Evolutionary conservation across 768 basidiomycete genomes (phyloP).

Genomic region (Calocybe indica): DNA sequence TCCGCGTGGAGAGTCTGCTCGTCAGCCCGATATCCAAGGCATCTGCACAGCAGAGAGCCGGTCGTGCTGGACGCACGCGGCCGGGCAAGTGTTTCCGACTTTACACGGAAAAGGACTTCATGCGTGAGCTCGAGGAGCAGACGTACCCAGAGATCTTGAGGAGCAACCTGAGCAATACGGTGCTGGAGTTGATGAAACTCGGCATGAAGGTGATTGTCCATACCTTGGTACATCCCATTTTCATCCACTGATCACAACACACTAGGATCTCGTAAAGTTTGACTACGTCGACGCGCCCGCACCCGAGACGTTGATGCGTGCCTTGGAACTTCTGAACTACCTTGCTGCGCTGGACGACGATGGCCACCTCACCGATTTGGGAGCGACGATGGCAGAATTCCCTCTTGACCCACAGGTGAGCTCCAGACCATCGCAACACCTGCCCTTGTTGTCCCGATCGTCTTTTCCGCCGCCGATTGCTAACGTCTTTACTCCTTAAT

Average conservation of each 20-base stretch:
- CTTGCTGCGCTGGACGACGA: conserved; percentile 92
- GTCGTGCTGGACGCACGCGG: conserved; percentile 91
- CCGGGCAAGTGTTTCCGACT: conserved; percentile 97
- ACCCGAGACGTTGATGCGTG: conserved; percentile 95
- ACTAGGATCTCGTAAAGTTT: conserved; percentile 76
- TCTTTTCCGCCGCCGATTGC: background rate
- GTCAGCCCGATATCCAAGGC: conserved; percentile 97
- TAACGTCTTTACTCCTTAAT: conserved; percentile 1
- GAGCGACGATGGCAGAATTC: conserved; percentile 94
- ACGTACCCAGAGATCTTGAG: conserved; percentile 95
- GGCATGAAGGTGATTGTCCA: conserved; percentile 66
- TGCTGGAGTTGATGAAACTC: conserved; percentile 89
- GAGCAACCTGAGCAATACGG: conserved; percentile 90
- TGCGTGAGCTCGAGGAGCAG: conserved; percentile 93
- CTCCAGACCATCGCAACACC: background rate
- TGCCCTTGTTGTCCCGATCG: conserved; percentile 6
- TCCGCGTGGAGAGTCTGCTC: conserved; percentile 89
- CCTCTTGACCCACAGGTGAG: conserved; percentile 93
- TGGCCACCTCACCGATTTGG: conserved; percentile 82
- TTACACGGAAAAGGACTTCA: conserved; percentile 97
- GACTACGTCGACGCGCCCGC: conserved; percentile 93
- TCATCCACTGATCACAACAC: conserved; percentile 1
- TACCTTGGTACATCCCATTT: conserved; percentile 2
- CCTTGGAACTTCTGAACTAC: conserved; percentile 89
- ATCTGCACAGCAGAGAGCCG: conserved; percentile 92